These are phyloP conservation scores for Boletus subluridellus DNA, from an alignment of 1,284 basidiomycete species.

Conservation along the genomic window DNA sequence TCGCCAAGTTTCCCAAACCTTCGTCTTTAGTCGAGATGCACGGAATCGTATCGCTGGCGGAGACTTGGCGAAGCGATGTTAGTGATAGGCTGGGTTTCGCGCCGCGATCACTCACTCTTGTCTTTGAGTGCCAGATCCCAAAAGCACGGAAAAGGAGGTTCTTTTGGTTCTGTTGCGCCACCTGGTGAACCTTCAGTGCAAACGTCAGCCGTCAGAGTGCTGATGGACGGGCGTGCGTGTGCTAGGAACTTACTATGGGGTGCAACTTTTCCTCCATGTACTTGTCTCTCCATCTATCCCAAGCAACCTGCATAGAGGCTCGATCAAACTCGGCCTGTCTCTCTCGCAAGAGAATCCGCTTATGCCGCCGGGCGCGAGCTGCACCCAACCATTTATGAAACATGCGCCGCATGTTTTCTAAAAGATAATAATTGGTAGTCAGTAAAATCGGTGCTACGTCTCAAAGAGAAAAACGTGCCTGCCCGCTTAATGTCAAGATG, in stretches of 20 bases:
- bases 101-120: conserved; percentile 48
- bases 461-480: conserved; percentile 41
- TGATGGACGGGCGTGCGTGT: background rate
- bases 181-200: conserved; percentile 52
- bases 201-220: conserved; percentile 9
- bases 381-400: conserved; percentile 69
- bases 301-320: conserved; percentile 48
- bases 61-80: conserved; percentile 44
- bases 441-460: conserved; percentile 2
- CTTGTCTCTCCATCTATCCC: conserved; percentile 74
- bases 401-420: conserved; percentile 63
- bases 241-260: conserved; percentile 50
- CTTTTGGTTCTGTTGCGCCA: conserved; percentile 55
- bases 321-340: conserved; percentile 62
- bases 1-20: conserved; percentile 63
- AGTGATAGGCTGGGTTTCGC: conserved; percentile 12
- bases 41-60: conserved; percentile 73
- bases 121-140: conserved; percentile 67
- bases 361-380: conserved; percentile 54
- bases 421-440: background rate
- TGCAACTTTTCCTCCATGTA: conserved; percentile 60
- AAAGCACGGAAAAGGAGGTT: conserved; percentile 64
- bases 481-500: conserved; percentile 73
- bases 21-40: conserved; percentile 55
- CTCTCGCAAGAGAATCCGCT: conserved; percentile 53